Base-by-base conservation (phyloP, 768 basidiomycete genomes). In the Daedaleopsis nitida region DNA sequence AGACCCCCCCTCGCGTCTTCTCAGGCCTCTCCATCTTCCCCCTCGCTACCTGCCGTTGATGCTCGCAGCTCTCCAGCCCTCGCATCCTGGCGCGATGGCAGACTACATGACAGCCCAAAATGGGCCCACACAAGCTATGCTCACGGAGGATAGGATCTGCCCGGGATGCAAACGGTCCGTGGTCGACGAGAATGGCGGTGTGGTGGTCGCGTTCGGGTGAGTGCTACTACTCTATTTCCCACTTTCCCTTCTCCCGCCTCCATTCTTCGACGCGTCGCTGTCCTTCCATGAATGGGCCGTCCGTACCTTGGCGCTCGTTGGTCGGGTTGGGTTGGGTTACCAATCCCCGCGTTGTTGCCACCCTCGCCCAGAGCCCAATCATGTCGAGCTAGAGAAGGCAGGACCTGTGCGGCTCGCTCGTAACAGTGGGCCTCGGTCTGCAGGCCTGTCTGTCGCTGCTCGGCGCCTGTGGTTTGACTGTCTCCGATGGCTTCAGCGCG, bases 141-240 rank as follows among this genome's bases (percentile, higher is more conserved):
- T 65, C n/a, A 69, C 55, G 12, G 81, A 83, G 70, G 83, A 91
- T 70, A 84, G 84, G 64, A 67, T 84, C 4, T 94, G 92, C 78
- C 91, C 91, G 13, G 92, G 92, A 19, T 94, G 92, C 78, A 90
- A 88, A 72, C 79, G 78, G 59, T 88, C 91, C 2, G 91, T 91
- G 42, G 87, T 93, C 21, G 88, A 85, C 64, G 91, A 92, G 69
- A 80, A 84, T 66, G 92, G 90, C 54, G 92, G 92, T 32, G 81
- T 96, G 21, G 95, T 98, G 44, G 96, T 98, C 69, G 92, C 94
- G 43, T 97, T 98, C 72, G 96, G 96, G 94, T 96, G 69, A 72
- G 91, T 83, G 39, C 44, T 39, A 24, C 56, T 61, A 16, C n/a
- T 13, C 44, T 57, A 50, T 64, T 64, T 39, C 54, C 38, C 57